Conservation (phyloP, 1,139 yeast species). For the Zygotorulaspora mrakii region DNA sequence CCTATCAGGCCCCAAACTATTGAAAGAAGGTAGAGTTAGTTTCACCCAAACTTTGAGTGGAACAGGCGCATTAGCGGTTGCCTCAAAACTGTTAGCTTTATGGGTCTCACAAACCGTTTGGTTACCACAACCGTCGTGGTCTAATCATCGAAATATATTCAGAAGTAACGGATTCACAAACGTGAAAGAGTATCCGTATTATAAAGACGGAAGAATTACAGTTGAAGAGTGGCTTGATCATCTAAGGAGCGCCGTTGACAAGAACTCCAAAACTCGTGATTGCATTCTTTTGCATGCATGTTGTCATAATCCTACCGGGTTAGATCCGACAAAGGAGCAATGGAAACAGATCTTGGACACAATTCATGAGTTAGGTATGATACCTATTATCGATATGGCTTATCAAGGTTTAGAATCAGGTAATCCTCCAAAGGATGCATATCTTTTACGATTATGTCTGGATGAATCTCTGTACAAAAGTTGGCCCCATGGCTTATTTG, state of each 20-base stretch:
- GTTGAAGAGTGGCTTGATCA: constrained; percentile 47
- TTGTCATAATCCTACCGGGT: constrained; percentile 96
- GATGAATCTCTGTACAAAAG: constrained; percentile 27
- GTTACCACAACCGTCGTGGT: constrained; percentile 92
- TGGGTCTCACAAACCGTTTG: constrained; percentile 51
- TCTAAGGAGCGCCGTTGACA: constrained; percentile 43
- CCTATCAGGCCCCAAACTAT: constrained; percentile 34
- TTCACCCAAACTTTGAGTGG: constrained; percentile 89
- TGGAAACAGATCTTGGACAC: constrained; percentile 71
- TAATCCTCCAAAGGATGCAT: constrained; percentile 49
- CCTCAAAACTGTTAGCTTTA: constrained; percentile 63
- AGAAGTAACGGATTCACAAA: constrained; percentile 31
- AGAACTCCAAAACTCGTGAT: constrained; percentile 26
- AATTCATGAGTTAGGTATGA: constrained; percentile 50
- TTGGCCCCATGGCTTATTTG: constrained; percentile 48
- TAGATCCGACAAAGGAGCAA: constrained; percentile 77
- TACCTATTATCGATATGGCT: constrained; percentile 85
- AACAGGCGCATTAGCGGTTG: constrained; percentile 90
- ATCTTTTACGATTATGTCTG: constrained; percentile 41
- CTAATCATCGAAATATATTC: constrained; percentile 75
- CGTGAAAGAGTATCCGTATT: constrained; percentile 49
- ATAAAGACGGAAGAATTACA: constrained; percentile 50
- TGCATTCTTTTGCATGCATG: constrained; percentile 85
- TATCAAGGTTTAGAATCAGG: constrained; percentile 94
- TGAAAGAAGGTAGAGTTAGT: constrained; percentile 46